Evolutionary conservation across 768 basidiomycete genomes (phyloP).

Genomic region (Mycena latifolia): DNA sequence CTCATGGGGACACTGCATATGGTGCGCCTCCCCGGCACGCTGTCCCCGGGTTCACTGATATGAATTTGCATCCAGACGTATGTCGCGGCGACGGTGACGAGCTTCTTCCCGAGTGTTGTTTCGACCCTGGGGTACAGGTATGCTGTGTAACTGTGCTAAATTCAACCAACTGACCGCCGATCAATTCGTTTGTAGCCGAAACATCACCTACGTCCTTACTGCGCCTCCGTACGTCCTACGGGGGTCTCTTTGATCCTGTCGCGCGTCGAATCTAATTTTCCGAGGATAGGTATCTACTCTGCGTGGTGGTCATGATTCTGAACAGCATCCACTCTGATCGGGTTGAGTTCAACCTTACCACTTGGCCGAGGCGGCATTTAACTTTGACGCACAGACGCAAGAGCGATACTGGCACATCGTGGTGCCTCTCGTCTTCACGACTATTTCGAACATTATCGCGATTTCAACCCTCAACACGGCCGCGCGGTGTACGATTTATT

Average conservation of each 20-base stretch:
- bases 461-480: slow-evolving; percentile 32
- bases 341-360: neutral
- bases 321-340: slow-evolving; percentile 32
- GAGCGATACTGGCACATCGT: slow-evolving; percentile 35
- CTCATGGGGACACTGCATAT: slow-evolving; percentile 34
- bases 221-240: slow-evolving; percentile 26
- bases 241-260: too few relatives aligned
- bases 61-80: slow-evolving; percentile 16
- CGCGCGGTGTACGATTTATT: slow-evolving; percentile 22
- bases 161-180: neutral
- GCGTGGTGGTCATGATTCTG: slow-evolving; percentile 26
- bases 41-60: too few relatives aligned
- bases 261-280: neutral
- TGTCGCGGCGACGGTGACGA: slow-evolving; percentile 29
- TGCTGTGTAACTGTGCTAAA: neutral
- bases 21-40: slow-evolving; percentile 12
- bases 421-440: slow-evolving; percentile 27
- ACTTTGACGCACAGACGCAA: slow-evolving; percentile 15
- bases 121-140: slow-evolving; percentile 31
- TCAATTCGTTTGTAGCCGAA: slow-evolving; percentile 18
- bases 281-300: slow-evolving; percentile 27
- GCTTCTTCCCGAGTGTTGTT: slow-evolving; percentile 35
- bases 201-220: slow-evolving; percentile 34
- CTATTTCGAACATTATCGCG: slow-evolving; percentile 31
- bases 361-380: neutral